phyloP scores from a whole-genome alignment of 1,284 basidiomycete species.

The Leccinum olivaceoglutinosum region DNA sequence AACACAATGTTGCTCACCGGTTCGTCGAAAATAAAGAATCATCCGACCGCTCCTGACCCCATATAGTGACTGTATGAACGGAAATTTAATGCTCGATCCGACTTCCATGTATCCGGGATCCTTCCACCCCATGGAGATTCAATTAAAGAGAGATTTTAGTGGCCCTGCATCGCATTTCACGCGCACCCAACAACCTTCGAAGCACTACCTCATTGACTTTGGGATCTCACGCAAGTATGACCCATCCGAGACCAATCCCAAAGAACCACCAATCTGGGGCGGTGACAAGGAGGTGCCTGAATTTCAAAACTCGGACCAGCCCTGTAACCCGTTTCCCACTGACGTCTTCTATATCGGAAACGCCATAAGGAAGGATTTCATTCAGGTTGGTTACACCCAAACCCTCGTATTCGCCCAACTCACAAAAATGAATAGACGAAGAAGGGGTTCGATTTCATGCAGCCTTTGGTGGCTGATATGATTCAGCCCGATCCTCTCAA shows the following conservation, averaged over 20 bases:
- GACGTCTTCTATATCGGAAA: conserved; percentile 36
- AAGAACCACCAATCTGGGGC: conserved; percentile 10
- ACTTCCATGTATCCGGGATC: background rate
- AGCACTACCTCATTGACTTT: background rate
- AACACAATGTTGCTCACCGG: conserved; percentile 1
- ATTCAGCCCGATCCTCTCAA: background rate
- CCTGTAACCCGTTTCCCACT: conserved; percentile 31
- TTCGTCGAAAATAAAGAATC: background rate
- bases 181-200: background rate
- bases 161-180: background rate
- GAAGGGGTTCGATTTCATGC: background rate
- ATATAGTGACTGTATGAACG: background rate
- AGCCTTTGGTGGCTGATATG: background rate
- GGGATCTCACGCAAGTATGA: background rate
- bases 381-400: conserved; percentile 20
- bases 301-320: conserved; percentile 14
- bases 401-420: too few relatives aligned
- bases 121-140: background rate
- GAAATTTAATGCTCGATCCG: background rate
- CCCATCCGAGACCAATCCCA: background rate
- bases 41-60: background rate
- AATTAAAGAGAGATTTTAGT: background rate
- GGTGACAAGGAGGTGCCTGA: conserved; percentile 24
- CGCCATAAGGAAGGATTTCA: conserved; percentile 23
- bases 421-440: background rate